Base-by-base conservation (phyloP, 345 rosid species). In the Jatropha curcas region DNA sequence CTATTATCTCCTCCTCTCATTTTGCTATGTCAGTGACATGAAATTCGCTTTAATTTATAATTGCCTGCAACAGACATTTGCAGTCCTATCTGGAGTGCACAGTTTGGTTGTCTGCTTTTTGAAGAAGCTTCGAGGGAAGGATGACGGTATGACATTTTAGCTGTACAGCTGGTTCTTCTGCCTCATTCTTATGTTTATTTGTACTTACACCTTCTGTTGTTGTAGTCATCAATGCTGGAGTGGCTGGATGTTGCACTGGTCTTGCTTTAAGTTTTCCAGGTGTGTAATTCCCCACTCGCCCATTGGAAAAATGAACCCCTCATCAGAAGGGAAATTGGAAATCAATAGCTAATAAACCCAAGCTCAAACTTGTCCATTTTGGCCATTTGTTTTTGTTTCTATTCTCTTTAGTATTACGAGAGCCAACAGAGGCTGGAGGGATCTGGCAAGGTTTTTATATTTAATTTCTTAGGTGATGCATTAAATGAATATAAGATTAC, bases 191-290 rank as follows among this genome's bases (percentile, higher is more conserved):
- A 30, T 35, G 19, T 41, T 60, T 19, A 13, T 33, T 50, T 20
- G 53, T 55, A 45, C 46, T 27, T 7, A 20, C 73, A 27, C 24
- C 70, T 70, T 69, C 76, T 37, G 31, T 46, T 7, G 20, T 43
- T 82, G 85, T 84, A 95, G 99, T 84, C 65, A 74, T 89, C 68
- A 95, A 91, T 91, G 89, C 94, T 35, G 97, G 96, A 74, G 84
- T 95, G 60, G 99, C 96, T 68, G 97, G 98, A 66, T 93, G 97
- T 74, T 93, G 94, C 79, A 89, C 98, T 72, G 94, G 97, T 45
- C 86, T 89, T 64, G 97, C 93, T 78, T 81, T 90, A 74, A 90
- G 98, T 83, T 88, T 84, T 76, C 98, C 97, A 4, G 97, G 97
- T 93, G 55, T 17, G 25, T 39, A 61, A 35, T 8, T 60, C 12